Percentiles rank a stretch among this genome's conserved stretches.
These are phyloP conservation scores for Pichia membranifaciens DNA, from an alignment of 805 yeast genomes.

Conservation along the genomic window DNA sequence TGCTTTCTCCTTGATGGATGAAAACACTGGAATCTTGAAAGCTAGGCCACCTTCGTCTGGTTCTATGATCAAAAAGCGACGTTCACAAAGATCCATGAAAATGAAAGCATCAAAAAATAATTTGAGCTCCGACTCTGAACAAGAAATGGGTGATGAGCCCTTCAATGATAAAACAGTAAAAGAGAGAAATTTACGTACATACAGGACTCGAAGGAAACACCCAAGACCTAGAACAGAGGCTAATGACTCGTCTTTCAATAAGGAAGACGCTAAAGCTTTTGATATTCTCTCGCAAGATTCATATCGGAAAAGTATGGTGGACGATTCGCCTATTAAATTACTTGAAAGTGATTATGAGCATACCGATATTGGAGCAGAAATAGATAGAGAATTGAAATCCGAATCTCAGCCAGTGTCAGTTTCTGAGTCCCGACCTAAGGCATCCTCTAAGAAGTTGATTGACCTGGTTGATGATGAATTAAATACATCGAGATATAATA, in stretches of 20 bases:
- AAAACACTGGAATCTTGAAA: no score
- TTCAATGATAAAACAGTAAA: no score
- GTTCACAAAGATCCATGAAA: not conserved
- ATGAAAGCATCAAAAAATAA: not conserved
- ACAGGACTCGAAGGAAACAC: no score
- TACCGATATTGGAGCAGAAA: not conserved
- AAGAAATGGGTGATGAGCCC: no score
- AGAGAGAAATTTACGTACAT: no score
- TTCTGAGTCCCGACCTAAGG: not conserved
- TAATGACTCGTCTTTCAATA: no score
- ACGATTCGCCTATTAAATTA: conserved; percentile 6
- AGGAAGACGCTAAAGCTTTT: not conserved
- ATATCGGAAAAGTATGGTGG: not conserved
- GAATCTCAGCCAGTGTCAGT: no score
- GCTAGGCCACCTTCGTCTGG: not conserved
- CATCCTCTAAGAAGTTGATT: not conserved
- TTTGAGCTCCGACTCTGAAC: not conserved
- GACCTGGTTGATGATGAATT: conserved; percentile 1
- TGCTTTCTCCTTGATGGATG: no score
- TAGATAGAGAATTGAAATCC: not conserved
- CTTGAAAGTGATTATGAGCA: conserved; percentile 2
- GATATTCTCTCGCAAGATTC: conserved; percentile 10
- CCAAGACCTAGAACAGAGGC: no score
- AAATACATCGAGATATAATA: not conserved
- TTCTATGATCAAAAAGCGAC: not conserved